Conservation (phyloP, 148 eudicot species). For the Cornus kousa region DNA sequence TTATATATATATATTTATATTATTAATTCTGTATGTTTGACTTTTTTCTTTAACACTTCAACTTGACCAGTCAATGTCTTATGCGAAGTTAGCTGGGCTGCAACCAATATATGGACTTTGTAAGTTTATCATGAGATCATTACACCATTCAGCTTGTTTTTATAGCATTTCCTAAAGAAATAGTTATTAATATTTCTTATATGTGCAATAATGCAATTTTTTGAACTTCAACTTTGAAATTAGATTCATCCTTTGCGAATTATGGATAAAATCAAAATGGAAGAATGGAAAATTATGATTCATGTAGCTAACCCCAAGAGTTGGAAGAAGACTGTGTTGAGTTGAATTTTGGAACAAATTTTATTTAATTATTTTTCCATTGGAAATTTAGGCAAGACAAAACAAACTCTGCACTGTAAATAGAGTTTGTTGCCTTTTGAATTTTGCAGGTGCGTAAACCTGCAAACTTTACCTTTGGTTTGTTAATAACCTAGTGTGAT, state of each 20-base stretch:
- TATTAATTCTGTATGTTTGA: neutral
- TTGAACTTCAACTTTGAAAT: neutral
- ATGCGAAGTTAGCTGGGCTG: slow-evolving; percentile 98
- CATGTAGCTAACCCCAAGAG: too few species aligned
- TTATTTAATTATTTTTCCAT: neutral
- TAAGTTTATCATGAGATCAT: slow-evolving; percentile 45
- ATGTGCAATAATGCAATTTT: neutral
- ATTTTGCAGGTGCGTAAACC: neutral
- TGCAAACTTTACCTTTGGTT: neutral
- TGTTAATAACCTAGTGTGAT: neutral
- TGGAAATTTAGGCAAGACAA: neutral
- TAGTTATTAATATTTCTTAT: neutral
- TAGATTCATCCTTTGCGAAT: neutral
- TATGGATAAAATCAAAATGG: neutral
- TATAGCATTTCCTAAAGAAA: neutral
- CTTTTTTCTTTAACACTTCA: slow-evolving; percentile 18
- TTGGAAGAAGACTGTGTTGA: too few species aligned
- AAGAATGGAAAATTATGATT: too few species aligned
- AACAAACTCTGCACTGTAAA: neutral
- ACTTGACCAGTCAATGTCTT: slow-evolving; percentile 83
- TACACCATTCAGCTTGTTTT: slow-evolving; percentile 1
- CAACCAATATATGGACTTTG: slow-evolving; percentile 96
- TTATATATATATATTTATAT: neutral
- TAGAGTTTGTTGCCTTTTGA: neutral
- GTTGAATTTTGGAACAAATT: too few species aligned